Conservation (phyloP, 2,329 filamentous ascomycete species). For the Nigrospora oryzae region DNA sequence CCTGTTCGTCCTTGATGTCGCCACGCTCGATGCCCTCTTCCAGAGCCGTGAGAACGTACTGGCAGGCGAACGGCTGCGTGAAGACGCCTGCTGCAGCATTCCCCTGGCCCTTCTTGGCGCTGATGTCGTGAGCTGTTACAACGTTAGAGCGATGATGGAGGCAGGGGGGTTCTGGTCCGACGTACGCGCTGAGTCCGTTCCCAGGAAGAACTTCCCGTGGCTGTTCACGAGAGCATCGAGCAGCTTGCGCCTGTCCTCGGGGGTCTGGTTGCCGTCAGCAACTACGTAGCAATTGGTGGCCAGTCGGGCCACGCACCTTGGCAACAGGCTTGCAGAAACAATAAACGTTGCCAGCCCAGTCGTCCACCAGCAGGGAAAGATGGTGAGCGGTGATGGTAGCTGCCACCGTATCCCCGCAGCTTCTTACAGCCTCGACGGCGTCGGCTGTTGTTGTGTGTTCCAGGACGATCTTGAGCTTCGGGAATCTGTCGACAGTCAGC, state of each 20-base stretch:
- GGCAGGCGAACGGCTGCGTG: conserved; percentile 56
- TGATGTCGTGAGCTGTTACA: conserved; percentile 37
- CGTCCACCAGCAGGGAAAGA: conserved; percentile 54
- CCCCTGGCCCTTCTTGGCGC: conserved; percentile 47
- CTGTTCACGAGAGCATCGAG: conserved; percentile 54
- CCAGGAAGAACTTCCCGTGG: conserved; percentile 64
- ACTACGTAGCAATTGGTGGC: background rate
- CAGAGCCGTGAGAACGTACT: conserved; percentile 51
- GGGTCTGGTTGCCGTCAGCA: conserved; percentile 17
- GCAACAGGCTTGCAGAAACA: conserved; percentile 65
- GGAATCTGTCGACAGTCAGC: conserved; percentile 30
- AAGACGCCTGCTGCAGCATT: conserved; percentile 66
- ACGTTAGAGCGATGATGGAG: background rate
- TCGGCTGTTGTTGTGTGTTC: conserved; percentile 60
- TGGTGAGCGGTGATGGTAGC: conserved; percentile 53
- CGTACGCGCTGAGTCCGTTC: conserved; percentile 61
- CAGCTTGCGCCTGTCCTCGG: conserved; percentile 58
- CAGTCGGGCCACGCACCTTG: conserved; percentile 29
- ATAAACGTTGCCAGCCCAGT: conserved; percentile 42
- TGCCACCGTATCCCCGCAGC: conserved; percentile 51
- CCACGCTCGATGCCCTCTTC: conserved; percentile 31
- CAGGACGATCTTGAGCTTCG: conserved; percentile 25
- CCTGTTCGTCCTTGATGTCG: conserved; percentile 15
- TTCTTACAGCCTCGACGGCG: conserved; percentile 50
- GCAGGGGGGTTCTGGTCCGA: background rate